Conservation (phyloP, 2,329 filamentous ascomycete genomes). For the Epichloe baconii region DNA sequence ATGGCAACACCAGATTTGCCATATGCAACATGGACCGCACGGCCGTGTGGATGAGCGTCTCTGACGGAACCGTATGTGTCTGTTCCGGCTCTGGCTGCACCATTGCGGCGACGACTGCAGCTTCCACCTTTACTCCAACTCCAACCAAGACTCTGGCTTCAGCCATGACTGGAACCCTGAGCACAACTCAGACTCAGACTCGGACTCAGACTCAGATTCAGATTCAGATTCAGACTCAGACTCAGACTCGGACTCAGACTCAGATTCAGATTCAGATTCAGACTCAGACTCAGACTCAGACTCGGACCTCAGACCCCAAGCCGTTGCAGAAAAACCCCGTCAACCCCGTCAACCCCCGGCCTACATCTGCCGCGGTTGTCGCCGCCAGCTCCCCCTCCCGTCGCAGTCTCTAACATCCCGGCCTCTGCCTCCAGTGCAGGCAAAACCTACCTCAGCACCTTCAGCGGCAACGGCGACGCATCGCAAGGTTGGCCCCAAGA, state of each 20-base stretch:
- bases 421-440: not conserved
- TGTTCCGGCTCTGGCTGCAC: not conserved
- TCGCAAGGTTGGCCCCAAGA: conserved; percentile 17
- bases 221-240: not conserved
- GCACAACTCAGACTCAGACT: not conserved
- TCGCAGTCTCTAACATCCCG: not conserved
- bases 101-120: not conserved
- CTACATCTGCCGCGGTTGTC: not conserved
- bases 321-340: not conserved
- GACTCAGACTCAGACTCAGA: not conserved
- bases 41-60: not conserved
- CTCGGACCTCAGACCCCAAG: not conserved
- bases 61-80: not conserved
- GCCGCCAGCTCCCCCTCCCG: not conserved
- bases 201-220: not conserved
- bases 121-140: no score
- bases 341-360: not conserved
- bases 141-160: no score
- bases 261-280: not conserved
- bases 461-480: not conserved
- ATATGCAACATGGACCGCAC: not conserved
- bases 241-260: not conserved
- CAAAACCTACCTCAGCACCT: not conserved
- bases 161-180: not conserved
- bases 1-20: conserved; percentile 1